phyloP scores from a whole-genome alignment of 2,329 filamentous ascomycete species.

The Colletotrichum sidae region DNA sequence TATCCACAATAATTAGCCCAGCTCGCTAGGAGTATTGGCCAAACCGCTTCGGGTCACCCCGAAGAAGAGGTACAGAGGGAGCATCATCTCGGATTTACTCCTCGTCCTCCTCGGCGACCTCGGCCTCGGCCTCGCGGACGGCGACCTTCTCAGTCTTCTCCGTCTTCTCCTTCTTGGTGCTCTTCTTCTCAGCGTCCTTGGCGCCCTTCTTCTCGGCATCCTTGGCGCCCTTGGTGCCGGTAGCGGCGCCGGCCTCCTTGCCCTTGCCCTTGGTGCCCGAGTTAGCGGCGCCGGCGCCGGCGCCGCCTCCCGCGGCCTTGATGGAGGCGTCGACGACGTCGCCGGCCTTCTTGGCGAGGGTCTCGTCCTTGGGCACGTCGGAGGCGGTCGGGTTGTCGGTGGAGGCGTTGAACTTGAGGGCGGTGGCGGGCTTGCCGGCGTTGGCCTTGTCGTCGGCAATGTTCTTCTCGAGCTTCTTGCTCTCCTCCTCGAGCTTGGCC shows the following conservation, averaged over 20 bases:
- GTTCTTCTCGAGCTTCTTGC: constrained; percentile 65
- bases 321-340: constrained; percentile 18
- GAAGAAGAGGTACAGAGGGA: no score
- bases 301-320: constrained; percentile 2
- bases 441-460: constrained; percentile 59
- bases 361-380: constrained; percentile 29
- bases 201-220: not conserved
- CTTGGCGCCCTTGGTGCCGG: not conserved
- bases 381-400: constrained; percentile 32
- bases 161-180: not conserved
- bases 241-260: not conserved
- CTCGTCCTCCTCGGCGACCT: constrained; percentile 46
- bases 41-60: no score
- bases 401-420: constrained; percentile 37
- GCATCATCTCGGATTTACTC: constrained; percentile 11
- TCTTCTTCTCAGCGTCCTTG: not conserved
- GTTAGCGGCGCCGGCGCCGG: not conserved
- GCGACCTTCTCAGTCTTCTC: constrained; percentile 33
- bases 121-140: constrained; percentile 42
- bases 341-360: constrained; percentile 22
- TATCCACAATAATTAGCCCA: not conserved
- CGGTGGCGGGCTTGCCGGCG: constrained; percentile 58
- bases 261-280: constrained; percentile 1
- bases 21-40: not conserved
- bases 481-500: constrained; percentile 57